Percentiles rank a stretch among this genome's conserved stretches.
Evolutionary conservation across 2,329 filamentous ascomycete genomes (phyloP).

Genomic region (Paracamarosporium sp.): DNA sequence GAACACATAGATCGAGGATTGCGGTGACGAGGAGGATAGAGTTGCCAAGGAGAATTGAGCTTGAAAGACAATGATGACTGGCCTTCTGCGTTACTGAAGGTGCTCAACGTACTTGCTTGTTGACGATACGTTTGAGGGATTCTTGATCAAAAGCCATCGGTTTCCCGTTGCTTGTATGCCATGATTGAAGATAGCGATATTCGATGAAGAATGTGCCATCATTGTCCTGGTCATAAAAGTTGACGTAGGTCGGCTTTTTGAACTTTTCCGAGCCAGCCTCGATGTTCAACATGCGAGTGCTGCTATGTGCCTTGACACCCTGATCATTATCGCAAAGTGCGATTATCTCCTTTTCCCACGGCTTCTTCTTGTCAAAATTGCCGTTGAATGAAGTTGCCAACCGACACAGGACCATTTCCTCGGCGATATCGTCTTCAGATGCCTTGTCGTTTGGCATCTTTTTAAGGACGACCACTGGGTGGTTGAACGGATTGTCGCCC

Average conservation of each 20-base stretch:
- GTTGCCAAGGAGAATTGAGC: not conserved
- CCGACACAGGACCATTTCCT: not conserved
- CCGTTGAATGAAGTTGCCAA: slow-evolving; percentile 4
- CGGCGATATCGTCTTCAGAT: not conserved
- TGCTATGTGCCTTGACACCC: slow-evolving; percentile 1
- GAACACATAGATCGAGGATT: not conserved
- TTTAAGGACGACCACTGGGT: slow-evolving; percentile 9
- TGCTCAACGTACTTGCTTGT: slow-evolving; percentile 2
- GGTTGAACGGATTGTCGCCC: not conserved
- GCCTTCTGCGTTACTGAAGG: not conserved
- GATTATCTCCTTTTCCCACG: not conserved
- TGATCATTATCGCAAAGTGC: slow-evolving; percentile 1
- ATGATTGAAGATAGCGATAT: slow-evolving; percentile 20
- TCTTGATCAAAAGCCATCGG: slow-evolving; percentile 14
- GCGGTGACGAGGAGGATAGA: not conserved
- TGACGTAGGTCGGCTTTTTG: slow-evolving; percentile 25
- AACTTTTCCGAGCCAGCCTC: slow-evolving; percentile 19
- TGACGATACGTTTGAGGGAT: slow-evolving; percentile 16
- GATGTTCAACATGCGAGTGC: slow-evolving; percentile 12
- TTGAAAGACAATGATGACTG: not conserved
- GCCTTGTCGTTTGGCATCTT: not conserved
- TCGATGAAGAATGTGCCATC: slow-evolving; percentile 20
- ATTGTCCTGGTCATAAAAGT: slow-evolving; percentile 12
- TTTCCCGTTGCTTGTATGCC: not conserved
- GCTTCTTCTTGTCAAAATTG: not conserved